Base-by-base conservation (phyloP, 2,329 filamentous ascomycete species). In the Dactylellina parvicollis region DNA sequence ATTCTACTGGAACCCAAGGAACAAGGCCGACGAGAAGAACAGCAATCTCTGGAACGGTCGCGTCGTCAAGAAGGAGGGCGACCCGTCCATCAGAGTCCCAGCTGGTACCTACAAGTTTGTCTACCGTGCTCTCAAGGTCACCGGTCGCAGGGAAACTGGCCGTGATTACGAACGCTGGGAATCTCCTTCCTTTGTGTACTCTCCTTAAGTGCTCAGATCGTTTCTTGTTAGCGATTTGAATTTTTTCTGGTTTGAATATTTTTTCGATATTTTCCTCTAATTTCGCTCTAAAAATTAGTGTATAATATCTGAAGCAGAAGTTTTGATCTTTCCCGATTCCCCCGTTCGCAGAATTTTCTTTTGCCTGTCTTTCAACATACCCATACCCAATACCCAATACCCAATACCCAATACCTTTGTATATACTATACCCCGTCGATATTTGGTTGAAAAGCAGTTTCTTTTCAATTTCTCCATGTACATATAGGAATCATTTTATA, bases 161-260 rank as follows among this genome's bases (percentile, higher is more conserved):
- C 69, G 69, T 50, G 69, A 73, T 22, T 73, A 73, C 32, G 69
- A 73, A 56, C 69, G 69, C 22, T 73, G 69, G 69, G 69, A 66
- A 49, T 73, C 69, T 24, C 60, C 60, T 9, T 24, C 32, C 8
- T 73, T 73, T 47, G 26, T 46, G 9, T 73, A 47, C 38, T 32
- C 40, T 22, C 64, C 55, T 42, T 64, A 72, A 67, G 24, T 22
- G 22, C 36, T 34, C 36, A 22, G 16, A 24, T 14, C 34, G 16
- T 42, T 42, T n/a, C 18, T 26, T 22, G n/a, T n/a, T n/a, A n/a
- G 24, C 12, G 26, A 26, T 16, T 55, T 32, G 10, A 7, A 2
- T 14, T 14, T 28, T 61, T n/a, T 38, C n/a, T n/a, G 8, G 30
- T 44, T 30, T 42, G 16, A 26, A 24, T 24, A 30, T 60, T 60